These are phyloP conservation scores for Cyberlindnera xylosilytica DNA, from an alignment of 805 yeast species.

Conservation along the genomic window DNA sequence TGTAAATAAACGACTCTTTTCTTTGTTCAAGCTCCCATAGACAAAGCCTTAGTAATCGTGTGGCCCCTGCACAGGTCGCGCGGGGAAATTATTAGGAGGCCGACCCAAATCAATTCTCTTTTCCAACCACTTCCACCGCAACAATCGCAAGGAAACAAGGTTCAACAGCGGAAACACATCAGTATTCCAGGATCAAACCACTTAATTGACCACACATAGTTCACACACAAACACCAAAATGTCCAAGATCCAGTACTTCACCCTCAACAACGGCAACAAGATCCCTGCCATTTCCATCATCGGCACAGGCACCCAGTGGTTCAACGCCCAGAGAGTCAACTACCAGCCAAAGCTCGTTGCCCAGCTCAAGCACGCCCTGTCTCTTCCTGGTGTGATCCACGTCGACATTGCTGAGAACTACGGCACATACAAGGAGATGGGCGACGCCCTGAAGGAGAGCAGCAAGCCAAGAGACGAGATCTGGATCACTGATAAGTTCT, in stretches of 20 bases:
- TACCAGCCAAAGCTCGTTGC: conserved; percentile 33
- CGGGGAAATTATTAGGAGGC: too few relatives aligned
- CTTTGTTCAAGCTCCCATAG: too few relatives aligned
- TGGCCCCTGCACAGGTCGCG: too few relatives aligned
- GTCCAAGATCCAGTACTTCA: conserved; percentile 20
- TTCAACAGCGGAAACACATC: too few relatives aligned
- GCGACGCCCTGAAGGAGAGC: conserved; percentile 41
- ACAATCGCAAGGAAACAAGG: too few relatives aligned
- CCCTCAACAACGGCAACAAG: conserved; percentile 34
- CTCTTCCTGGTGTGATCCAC: conserved; percentile 48
- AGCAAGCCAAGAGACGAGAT: conserved; percentile 46
- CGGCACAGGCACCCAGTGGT: conserved; percentile 63
- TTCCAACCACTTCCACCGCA: too few relatives aligned
- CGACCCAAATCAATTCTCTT: too few relatives aligned
- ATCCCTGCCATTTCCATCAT: conserved; percentile 48
- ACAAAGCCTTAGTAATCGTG: too few relatives aligned
- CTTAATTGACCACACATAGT: conserved; percentile 1
- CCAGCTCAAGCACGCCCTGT: conserved; percentile 31
- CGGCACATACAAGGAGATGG: conserved; percentile 50
- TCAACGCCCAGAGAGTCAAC: conserved; percentile 28
- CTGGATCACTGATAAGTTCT: conserved; percentile 54
- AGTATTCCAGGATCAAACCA: too few relatives aligned
- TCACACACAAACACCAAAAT: background rate
- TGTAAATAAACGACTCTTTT: too few relatives aligned
- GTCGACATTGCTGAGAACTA: conserved; percentile 59